A percentile compares a stretch with the other conserved stretches of the same genome.
Conservation (phyloP, 2,329 filamentous ascomycete species). For the Rutstroemia sp. region DNA sequence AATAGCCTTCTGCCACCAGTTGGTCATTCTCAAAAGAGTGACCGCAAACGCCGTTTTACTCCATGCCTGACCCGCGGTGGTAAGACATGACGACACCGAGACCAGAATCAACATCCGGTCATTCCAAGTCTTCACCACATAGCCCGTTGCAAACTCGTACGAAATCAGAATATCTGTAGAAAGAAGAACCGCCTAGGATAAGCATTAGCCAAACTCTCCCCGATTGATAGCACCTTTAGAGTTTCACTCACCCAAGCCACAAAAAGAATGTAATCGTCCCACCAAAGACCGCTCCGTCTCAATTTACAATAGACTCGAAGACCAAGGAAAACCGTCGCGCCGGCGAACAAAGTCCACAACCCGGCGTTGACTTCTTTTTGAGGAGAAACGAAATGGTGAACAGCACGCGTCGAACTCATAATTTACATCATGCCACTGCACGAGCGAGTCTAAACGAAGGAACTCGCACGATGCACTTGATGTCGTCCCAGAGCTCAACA, state of each 20-base stretch:
- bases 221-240: neutral
- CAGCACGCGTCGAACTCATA: conserved; percentile 12
- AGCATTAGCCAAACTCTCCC: neutral
- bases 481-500: no score
- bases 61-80: conserved; percentile 31
- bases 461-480: neutral
- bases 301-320: conserved; percentile 16
- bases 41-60: conserved; percentile 34
- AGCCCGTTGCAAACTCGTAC: conserved; percentile 41
- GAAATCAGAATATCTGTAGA: conserved; percentile 39
- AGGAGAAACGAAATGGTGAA: conserved; percentile 14
- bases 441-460: neutral
- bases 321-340: conserved; percentile 14
- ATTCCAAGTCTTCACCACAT: conserved; percentile 40
- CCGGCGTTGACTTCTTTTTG: conserved; percentile 15
- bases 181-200: conserved; percentile 34
- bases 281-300: conserved; percentile 17
- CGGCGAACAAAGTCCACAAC: conserved; percentile 16
- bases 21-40: conserved; percentile 34
- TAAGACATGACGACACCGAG: conserved; percentile 28
- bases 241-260: conserved; percentile 14
- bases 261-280: conserved; percentile 18
- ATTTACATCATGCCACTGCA: conserved; percentile 6
- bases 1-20: conserved; percentile 35
- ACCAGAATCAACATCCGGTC: conserved; percentile 47